phyloP scores from a whole-genome alignment of 2,329 filamentous ascomycete genomes.

The Corniculantispora saksenae region DNA sequence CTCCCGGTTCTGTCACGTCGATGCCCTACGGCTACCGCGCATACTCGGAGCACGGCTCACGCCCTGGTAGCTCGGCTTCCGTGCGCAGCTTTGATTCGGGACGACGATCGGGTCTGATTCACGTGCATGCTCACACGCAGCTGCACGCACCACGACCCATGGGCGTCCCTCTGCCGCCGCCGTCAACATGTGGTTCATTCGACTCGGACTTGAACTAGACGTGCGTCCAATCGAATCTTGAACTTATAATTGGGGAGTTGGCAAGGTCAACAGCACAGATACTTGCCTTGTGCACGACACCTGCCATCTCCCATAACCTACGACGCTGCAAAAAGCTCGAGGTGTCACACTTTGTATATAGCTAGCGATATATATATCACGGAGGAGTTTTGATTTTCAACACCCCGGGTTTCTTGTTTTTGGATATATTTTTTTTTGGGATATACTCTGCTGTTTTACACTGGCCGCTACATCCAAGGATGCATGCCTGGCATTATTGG shows the following conservation, averaged over 20 bases:
- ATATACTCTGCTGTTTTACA: slow-evolving; percentile 4
- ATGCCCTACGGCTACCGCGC: slow-evolving; percentile 6
- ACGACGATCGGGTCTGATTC: slow-evolving; percentile 9
- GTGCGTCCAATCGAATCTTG: background rate
- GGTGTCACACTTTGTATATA: background rate
- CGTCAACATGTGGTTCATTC: slow-evolving; percentile 14
- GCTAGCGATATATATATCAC: background rate
- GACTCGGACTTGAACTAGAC: slow-evolving; percentile 13
- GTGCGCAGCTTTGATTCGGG: slow-evolving; percentile 13
- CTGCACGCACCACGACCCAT: slow-evolving; percentile 16
- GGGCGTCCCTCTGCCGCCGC: slow-evolving; percentile 11
- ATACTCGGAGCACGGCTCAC: slow-evolving; percentile 7
- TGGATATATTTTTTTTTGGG: background rate
- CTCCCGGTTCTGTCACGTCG: background rate
- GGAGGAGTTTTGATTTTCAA: background rate
- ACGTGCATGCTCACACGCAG: slow-evolving; percentile 17
- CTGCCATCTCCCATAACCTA: too few relatives aligned
- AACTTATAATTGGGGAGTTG: background rate
- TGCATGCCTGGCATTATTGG: background rate
- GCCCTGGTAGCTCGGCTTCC: slow-evolving; percentile 8
- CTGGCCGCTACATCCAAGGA: background rate
- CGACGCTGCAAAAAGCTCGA: too few relatives aligned
- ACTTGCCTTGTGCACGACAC: too few relatives aligned
- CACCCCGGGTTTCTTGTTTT: background rate
- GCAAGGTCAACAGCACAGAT: background rate